phyloP scores from a whole-genome alignment of 805 yeast genomes.

The Yarrowia sp. region DNA sequence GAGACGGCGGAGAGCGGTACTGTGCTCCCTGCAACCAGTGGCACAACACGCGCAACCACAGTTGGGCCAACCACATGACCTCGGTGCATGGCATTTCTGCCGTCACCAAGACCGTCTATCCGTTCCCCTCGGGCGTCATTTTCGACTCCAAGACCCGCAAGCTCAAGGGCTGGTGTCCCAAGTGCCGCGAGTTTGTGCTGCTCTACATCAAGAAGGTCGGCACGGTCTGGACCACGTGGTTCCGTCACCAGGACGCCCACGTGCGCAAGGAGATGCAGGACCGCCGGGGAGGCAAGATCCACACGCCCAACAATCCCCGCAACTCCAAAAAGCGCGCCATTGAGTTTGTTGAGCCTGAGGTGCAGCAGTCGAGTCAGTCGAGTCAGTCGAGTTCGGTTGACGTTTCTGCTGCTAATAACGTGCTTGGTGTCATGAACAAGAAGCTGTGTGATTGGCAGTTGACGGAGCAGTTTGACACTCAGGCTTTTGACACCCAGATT shows the following conservation, averaged over 20 bases:
- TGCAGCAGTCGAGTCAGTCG: background rate
- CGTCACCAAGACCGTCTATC: slow-evolving; percentile 14
- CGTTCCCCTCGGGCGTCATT: slow-evolving; percentile 22
- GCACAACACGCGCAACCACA: slow-evolving; percentile 29
- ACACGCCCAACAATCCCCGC: slow-evolving; percentile 21
- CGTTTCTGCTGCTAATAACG: background rate
- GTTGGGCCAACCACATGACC: slow-evolving; percentile 35
- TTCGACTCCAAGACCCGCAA: background rate
- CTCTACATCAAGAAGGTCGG: slow-evolving; percentile 15
- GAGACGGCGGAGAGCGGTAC: slow-evolving; percentile 35
- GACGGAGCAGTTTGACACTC: background rate
- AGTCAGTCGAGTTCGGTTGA: background rate
- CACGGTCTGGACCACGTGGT: slow-evolving; percentile 31
- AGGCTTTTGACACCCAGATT: too few relatives aligned
- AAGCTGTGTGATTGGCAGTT: background rate
- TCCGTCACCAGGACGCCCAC: slow-evolving; percentile 33
- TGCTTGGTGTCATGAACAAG: background rate
- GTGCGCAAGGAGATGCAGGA: slow-evolving; percentile 33
- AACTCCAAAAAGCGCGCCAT: slow-evolving; percentile 13
- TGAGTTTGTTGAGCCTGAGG: slow-evolving; percentile 1
- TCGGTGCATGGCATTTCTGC: slow-evolving; percentile 26
- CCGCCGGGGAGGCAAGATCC: slow-evolving; percentile 32
- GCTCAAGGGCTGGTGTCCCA: slow-evolving; percentile 33
- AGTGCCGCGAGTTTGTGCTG: background rate
- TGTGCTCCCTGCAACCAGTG: slow-evolving; percentile 18